These are phyloP conservation scores for Eucalyptus albens DNA, from an alignment of 345 rosid genomes.

Conservation along the genomic window DNA sequence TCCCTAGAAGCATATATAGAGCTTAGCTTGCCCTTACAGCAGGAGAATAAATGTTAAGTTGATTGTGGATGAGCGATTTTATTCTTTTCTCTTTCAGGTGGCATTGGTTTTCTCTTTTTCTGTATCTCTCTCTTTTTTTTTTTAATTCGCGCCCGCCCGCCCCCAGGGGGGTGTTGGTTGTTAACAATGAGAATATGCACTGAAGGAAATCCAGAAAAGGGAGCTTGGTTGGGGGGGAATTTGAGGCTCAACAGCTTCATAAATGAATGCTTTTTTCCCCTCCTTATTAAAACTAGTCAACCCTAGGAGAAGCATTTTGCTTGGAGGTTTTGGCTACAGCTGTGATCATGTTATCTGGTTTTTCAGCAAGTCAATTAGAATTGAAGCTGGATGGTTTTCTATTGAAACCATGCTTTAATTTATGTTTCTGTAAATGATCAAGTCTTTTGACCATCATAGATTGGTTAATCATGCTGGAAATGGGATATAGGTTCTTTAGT, in stretches of 20 bases:
- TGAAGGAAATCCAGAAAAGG: not conserved
- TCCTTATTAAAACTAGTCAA: not conserved
- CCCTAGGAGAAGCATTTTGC: not conserved
- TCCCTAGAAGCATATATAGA: not conserved
- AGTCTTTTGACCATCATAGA: not conserved
- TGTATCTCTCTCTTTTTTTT: too few species aligned
- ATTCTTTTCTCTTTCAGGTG: not conserved
- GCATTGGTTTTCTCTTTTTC: not conserved
- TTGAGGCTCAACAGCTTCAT: not conserved
- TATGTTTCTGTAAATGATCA: not conserved
- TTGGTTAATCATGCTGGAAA: not conserved
- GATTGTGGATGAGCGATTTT: not conserved
- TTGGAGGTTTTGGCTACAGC: not conserved
- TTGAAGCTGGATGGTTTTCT: not conserved
- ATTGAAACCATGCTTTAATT: not conserved
- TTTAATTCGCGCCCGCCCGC: fast-evolving
- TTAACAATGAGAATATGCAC: not conserved
- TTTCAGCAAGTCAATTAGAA: not conserved
- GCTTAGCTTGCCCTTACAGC: not conserved
- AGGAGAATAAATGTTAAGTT: not conserved
- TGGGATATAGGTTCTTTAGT: not conserved
- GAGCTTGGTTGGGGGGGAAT: not conserved
- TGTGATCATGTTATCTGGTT: not conserved
- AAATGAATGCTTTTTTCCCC: not conserved
- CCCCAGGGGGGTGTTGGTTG: not conserved